Evolutionary conservation across 768 basidiomycete species (phyloP).

Genomic region (Leucocoprinus leucothites): DNA sequence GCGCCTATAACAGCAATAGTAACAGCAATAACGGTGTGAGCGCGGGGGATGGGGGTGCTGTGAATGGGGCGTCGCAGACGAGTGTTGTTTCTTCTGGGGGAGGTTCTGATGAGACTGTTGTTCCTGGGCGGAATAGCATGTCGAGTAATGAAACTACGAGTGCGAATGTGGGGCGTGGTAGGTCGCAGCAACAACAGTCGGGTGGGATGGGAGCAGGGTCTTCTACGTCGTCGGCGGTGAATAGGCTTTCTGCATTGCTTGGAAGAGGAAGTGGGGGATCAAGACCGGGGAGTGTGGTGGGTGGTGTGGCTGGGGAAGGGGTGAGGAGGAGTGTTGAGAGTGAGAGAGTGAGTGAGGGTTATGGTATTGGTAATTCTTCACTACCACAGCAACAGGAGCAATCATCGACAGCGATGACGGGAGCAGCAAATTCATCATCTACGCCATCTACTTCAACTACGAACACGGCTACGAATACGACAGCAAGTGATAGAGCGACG

Average conservation of each 20-base stretch:
- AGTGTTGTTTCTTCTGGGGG: no score
- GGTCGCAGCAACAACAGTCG: neutral
- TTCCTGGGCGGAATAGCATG: neutral
- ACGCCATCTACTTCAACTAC: neutral
- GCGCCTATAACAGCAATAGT: neutral
- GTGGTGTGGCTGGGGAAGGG: neutral
- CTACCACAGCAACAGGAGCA: neutral
- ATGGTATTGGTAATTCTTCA: neutral
- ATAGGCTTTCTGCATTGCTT: conserved; percentile 28
- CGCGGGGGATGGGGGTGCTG: no score
- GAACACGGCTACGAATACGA: conserved; percentile 9
- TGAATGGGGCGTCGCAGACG: no score
- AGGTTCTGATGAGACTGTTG: neutral
- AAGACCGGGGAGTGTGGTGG: conserved; percentile 18
- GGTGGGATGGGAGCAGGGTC: no score
- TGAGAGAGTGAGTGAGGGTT: no score
- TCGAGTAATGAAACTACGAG: neutral
- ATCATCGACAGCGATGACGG: neutral
- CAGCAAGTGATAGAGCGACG: conserved; percentile 13
- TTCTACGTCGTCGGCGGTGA: conserved; percentile 13
- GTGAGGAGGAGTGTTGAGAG: neutral
- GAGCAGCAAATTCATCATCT: neutral
- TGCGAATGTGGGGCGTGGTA: neutral
- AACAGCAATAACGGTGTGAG: neutral
- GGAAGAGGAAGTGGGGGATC: conserved; percentile 29